phyloP scores from a whole-genome alignment of 2,329 filamentous ascomycete species.

The Mycosphaerella sp. region DNA sequence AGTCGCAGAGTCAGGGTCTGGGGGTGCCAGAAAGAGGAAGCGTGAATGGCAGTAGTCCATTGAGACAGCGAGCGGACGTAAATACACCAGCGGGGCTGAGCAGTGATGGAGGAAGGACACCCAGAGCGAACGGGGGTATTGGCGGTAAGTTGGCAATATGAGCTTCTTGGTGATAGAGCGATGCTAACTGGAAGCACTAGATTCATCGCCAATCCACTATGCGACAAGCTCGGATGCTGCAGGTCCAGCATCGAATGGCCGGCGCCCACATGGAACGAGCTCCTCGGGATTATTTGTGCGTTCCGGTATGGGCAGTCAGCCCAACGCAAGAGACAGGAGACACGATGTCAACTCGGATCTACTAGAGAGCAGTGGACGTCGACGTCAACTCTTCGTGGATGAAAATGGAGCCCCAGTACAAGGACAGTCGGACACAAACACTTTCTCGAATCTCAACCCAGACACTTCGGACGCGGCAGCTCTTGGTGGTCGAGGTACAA shows the following conservation, averaged over 20 bases:
- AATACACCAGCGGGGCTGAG: constrained; percentile 32
- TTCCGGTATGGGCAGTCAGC: constrained; percentile 50
- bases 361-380: constrained; percentile 47
- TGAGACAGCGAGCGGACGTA: constrained; percentile 32
- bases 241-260: constrained; percentile 37
- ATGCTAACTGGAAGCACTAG: constrained; percentile 42
- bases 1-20: constrained; percentile 24
- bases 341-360: constrained; percentile 84
- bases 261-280: constrained; percentile 55
- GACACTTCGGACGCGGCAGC: constrained; percentile 87
- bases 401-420: constrained; percentile 56
- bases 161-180: constrained; percentile 17
- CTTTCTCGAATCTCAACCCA: constrained; percentile 64
- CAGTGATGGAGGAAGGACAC: constrained; percentile 61
- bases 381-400: constrained; percentile 58
- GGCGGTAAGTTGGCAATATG: constrained; percentile 50
- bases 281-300: constrained; percentile 78
- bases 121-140: constrained; percentile 57
- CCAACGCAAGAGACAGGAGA: constrained; percentile 57
- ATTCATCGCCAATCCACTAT: constrained; percentile 88
- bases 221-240: constrained; percentile 68
- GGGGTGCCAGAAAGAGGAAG: constrained; percentile 33
- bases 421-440: constrained; percentile 52
- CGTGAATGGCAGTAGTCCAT: constrained; percentile 46
- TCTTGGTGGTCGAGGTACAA: constrained; percentile 72